These are phyloP conservation scores for Stagonosporopsis vannaccii DNA, from an alignment of 2,329 filamentous ascomycete genomes.

Conservation along the genomic window DNA sequence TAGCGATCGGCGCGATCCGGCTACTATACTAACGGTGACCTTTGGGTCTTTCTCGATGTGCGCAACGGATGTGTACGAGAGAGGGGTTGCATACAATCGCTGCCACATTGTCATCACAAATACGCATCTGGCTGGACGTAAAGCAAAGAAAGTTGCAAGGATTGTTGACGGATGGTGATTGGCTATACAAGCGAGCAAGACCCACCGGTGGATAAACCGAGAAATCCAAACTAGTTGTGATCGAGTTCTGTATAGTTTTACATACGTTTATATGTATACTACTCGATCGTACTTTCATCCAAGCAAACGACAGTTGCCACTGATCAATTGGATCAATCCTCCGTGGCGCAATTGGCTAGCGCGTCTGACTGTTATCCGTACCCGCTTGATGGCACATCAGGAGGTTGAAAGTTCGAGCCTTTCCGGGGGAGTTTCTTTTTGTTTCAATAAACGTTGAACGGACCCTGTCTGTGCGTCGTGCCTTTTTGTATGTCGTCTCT, in stretches of 20 bases:
- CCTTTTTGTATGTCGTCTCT: neutral
- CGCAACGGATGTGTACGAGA: neutral
- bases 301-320: slow-evolving; percentile 27
- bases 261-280: too few relatives aligned
- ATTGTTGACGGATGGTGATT: neutral
- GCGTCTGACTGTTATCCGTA: slow-evolving; percentile 65
- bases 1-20: slow-evolving; percentile 12
- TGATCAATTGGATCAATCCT: slow-evolving; percentile 38
- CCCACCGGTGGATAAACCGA: too few relatives aligned
- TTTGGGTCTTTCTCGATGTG: neutral
- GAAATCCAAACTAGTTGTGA: too few relatives aligned
- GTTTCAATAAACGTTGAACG: too few relatives aligned
- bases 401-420: slow-evolving; percentile 47
- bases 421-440: slow-evolving; percentile 39
- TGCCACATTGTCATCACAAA: too few relatives aligned
- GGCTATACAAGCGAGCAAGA: slow-evolving; percentile 18
- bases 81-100: too few relatives aligned
- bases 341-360: slow-evolving; percentile 63
- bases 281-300: too few relatives aligned
- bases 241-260: too few relatives aligned
- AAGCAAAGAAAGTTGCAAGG: neutral
- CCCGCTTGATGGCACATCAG: slow-evolving; percentile 31
- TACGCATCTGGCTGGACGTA: neutral
- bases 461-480: neutral
- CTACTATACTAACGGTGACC: neutral